Base-by-base conservation (phyloP, 257 asterid genomes). In the Solanum okadae region DNA sequence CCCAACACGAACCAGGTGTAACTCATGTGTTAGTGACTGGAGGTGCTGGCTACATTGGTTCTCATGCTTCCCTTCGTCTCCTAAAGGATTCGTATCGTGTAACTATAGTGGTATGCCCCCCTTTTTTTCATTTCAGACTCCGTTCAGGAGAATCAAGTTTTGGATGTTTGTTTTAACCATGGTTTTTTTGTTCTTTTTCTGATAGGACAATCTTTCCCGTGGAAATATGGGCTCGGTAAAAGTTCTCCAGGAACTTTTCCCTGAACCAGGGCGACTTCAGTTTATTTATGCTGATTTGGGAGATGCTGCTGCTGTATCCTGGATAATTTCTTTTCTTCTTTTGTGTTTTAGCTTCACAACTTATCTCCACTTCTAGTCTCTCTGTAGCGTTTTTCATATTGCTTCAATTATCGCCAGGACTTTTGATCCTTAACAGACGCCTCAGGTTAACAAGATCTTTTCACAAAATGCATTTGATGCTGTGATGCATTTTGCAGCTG, bases 401-500 rank as follows among this genome's bases (percentile, higher is more conserved):
- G 86, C 16, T 81, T 35, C n/a, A 18, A 1, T 16, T 35, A 27
- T 38, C 20, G 42, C 20, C 31, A 49, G 46, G 70, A 61, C 14
- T 75, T 37, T 67, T n/a, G 25, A 52, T n/a, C 91, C 90, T 90
- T 90, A 90, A 35, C 87, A 16, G 35, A 52, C 70, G 25, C 49
- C 84, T 90, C 78, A 96, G 98, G 95, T 95, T 46, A 87, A 96
- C 86, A 94, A 92, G 84, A 87, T 96, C 37, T 96, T 96, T 71
- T 84, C 88, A 10, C 92, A 91, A 89, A 96, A 96, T 86, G 98
- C 98, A 29, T 94, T 96, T 90, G 99, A 96, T 91, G 99, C 98
- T 33, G 99, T 96, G 37, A 95, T 96, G 95, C 99, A 96, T 92
- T 95, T 96, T 83, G 99, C 99, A 33, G 99, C 99, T 42, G 99